phyloP scores from a whole-genome alignment of 345 rosid genomes.

The Syzygium grande region DNA sequence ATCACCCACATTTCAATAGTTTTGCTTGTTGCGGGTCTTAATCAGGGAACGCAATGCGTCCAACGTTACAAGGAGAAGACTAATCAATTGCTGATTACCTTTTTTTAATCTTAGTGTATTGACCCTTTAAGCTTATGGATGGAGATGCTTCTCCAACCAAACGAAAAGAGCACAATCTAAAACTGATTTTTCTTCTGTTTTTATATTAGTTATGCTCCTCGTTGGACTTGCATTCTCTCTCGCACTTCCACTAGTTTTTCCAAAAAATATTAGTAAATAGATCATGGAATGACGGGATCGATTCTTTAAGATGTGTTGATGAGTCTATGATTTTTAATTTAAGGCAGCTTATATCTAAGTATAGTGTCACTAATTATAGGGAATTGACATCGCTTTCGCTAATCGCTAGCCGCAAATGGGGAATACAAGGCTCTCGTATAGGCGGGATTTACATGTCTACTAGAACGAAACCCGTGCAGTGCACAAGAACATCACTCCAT shows the following conservation, averaged over 20 bases:
- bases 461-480: not conserved
- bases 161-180: not conserved
- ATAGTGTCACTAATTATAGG: not conserved
- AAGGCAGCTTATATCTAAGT: not conserved
- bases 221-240: not conserved
- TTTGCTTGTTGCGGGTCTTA: not conserved
- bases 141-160: not conserved
- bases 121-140: not conserved
- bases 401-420: not conserved
- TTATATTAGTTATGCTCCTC: not conserved
- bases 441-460: not conserved
- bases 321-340: not conserved
- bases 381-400: not conserved
- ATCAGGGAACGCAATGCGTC: not conserved
- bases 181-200: too few species aligned
- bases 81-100: not conserved
- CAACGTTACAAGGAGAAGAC: not conserved
- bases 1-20: not conserved
- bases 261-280: not conserved
- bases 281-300: not conserved
- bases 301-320: not conserved
- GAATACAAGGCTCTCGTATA: too few species aligned
- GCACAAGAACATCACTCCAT: not conserved
- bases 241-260: not conserved
- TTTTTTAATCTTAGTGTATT: not conserved